Percentiles rank a stretch among this genome's conserved stretches.
phyloP scores from a whole-genome alignment of 768 basidiomycete genomes.

The Russula emetica region DNA sequence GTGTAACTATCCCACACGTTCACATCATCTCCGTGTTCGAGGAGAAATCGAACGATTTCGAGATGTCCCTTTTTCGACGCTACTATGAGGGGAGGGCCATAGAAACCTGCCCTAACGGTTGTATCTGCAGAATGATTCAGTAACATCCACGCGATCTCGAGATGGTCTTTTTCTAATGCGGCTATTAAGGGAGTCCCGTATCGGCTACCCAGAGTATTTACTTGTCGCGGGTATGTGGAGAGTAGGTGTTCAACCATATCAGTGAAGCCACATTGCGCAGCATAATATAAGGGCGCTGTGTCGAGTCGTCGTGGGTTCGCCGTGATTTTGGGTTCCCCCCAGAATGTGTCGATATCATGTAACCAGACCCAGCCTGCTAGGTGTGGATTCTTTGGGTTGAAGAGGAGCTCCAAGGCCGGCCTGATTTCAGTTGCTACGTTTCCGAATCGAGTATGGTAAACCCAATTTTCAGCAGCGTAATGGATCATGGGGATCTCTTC shows the following conservation, averaged over 20 bases:
- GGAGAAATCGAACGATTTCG: conserved; percentile 10
- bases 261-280: conserved; percentile 8
- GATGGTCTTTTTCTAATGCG: conserved; percentile 11
- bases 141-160: conserved; percentile 11
- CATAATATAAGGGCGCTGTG: conserved; percentile 12
- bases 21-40: conserved; percentile 9
- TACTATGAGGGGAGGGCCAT: conserved; percentile 7
- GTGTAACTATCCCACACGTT: conserved; percentile 12
- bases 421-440: conserved; percentile 5
- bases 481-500: conserved; percentile 15
- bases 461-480: conserved; percentile 18
- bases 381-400: conserved; percentile 12
- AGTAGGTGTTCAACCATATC: conserved; percentile 4
- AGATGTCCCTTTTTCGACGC: conserved; percentile 11
- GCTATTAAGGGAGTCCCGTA: conserved; percentile 16
- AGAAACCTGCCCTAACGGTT: conserved; percentile 7
- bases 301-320: conserved; percentile 5
- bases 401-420: conserved; percentile 5
- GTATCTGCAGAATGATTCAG: background rate
- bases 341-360: conserved; percentile 13
- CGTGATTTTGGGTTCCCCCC: conserved; percentile 3
- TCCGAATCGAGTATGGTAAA: conserved; percentile 12
- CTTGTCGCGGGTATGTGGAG: conserved; percentile 3
- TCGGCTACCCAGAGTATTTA: conserved; percentile 11
- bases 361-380: conserved; percentile 20